Evolutionary conservation across 2,329 filamentous ascomycete genomes (phyloP).

Genomic region (Aureobasidium sp.): DNA sequence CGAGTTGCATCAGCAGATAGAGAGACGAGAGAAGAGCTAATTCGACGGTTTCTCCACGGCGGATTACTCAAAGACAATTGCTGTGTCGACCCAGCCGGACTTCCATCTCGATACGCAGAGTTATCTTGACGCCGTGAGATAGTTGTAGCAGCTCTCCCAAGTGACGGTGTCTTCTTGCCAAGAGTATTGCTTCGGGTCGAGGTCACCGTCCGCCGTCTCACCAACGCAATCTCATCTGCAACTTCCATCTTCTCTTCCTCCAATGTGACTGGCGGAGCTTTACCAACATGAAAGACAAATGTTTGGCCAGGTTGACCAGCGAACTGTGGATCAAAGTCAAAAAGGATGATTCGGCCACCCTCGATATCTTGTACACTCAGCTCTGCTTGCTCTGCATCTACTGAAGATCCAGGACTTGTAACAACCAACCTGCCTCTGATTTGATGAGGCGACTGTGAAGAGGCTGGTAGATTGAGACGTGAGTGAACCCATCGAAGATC

Average conservation of each 20-base stretch:
- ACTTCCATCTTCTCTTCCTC: conserved; percentile 30
- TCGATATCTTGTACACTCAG: conserved; percentile 30
- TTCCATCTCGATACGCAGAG: not conserved
- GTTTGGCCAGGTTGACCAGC: conserved; percentile 32
- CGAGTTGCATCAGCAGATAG: conserved; percentile 17
- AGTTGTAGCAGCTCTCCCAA: conserved; percentile 30
- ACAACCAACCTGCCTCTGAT: conserved; percentile 30
- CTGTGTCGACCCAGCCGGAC: not conserved
- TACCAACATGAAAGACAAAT: conserved; percentile 29
- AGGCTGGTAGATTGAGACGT: conserved; percentile 22
- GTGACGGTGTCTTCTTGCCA: conserved; percentile 25
- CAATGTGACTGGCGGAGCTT: conserved; percentile 27
- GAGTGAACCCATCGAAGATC: conserved; percentile 31
- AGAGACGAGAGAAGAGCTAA: conserved; percentile 13
- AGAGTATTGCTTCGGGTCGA: conserved; percentile 27
- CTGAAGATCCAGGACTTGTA: conserved; percentile 30
- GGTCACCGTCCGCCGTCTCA: conserved; percentile 30
- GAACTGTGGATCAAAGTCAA: conserved; percentile 29
- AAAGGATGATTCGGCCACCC: conserved; percentile 31
- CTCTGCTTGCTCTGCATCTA: conserved; percentile 24
- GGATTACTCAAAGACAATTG: not conserved
- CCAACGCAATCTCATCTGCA: conserved; percentile 29
- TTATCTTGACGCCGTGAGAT: conserved; percentile 16
- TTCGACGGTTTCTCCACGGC: conserved; percentile 12
- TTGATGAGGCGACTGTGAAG: not conserved